Evolutionary conservation across 331 rosid genomes (phyloP).

Genomic region (Ulmus americana): DNA sequence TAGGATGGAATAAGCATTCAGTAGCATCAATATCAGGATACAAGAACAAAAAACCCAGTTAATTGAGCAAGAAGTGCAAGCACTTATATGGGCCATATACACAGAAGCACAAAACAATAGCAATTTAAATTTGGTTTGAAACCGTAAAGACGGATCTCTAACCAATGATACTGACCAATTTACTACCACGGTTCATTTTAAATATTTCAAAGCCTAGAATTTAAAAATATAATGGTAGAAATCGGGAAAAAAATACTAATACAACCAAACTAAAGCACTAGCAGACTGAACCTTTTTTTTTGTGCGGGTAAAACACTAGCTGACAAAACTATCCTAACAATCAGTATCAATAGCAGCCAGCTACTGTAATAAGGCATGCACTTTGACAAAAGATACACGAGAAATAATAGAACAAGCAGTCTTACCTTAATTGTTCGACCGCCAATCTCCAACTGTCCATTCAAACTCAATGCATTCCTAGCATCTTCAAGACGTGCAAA

Average conservation of each 20-base stretch:
- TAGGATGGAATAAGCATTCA: not conserved
- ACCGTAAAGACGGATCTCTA: not conserved
- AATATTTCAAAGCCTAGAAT: not conserved
- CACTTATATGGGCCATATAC: not conserved
- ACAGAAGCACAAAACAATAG: not conserved
- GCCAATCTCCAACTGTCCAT: conserved; percentile 86
- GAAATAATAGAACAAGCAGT: conserved; percentile 6
- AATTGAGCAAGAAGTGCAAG: no score
- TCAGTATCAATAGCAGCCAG: no score
- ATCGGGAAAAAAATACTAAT: not conserved
- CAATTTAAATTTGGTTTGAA: not conserved
- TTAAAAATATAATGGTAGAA: not conserved
- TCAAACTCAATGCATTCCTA: conserved; percentile 77
- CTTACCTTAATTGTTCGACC: conserved; percentile 80
- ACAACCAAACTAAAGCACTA: not conserved
- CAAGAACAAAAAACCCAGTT: not conserved
- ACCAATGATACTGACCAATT: not conserved
- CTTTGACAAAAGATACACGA: not conserved
- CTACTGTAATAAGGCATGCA: not conserved
- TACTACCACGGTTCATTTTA: not conserved
- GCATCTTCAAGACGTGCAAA: conserved; percentile 89
- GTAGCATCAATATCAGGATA: not conserved
- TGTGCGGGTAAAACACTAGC: not conserved
- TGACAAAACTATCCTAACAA: no score
- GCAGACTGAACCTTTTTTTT: not conserved